A percentile compares a stretch with the other conserved stretches of the same genome.
Evolutionary conservation across 352 stramenopile genomes (phyloP).

Genomic region (Pythium aquatile): DNA sequence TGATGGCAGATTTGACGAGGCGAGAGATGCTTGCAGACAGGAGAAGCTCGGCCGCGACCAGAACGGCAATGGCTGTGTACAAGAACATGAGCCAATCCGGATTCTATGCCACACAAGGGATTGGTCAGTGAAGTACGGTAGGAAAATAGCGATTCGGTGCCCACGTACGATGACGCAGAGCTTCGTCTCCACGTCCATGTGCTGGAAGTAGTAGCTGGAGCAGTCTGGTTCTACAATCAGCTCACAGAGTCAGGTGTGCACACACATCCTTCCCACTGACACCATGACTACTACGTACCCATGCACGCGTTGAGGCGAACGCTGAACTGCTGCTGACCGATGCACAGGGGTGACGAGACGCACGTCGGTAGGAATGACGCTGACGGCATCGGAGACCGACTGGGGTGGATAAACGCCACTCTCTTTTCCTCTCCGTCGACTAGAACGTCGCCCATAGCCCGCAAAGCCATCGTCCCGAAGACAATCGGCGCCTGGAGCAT

Average conservation of each 20-base stretch:
- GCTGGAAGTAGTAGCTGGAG: slow-evolving; percentile 63
- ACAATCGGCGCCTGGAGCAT: slow-evolving; percentile 65
- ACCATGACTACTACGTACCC: slow-evolving; percentile 25
- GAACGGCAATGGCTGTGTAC: slow-evolving; percentile 33
- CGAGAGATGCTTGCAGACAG: slow-evolving; percentile 35
- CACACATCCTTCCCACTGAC: neutral
- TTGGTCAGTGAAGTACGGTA: neutral
- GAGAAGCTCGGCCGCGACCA: slow-evolving; percentile 41
- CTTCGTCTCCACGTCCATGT: slow-evolving; percentile 41
- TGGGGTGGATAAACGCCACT: slow-evolving; percentile 21
- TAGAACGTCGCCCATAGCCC: slow-evolving; percentile 39
- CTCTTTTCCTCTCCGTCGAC: slow-evolving; percentile 47
- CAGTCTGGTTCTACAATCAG: slow-evolving; percentile 52
- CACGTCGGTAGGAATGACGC: slow-evolving; percentile 21
- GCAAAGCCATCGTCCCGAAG: slow-evolving; percentile 58
- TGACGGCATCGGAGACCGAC: neutral
- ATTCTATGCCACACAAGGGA: slow-evolving; percentile 26
- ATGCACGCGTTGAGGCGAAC: slow-evolving; percentile 45
- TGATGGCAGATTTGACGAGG: slow-evolving; percentile 6
- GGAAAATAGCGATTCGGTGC: neutral
- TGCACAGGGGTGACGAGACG: slow-evolving; percentile 24
- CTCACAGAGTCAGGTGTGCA: neutral
- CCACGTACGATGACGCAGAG: slow-evolving; percentile 53
- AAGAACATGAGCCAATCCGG: slow-evolving; percentile 37
- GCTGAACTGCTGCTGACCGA: slow-evolving; percentile 43